Conservation (phyloP, 78 protist genomes). For the Diacronema lutheri region DNA sequence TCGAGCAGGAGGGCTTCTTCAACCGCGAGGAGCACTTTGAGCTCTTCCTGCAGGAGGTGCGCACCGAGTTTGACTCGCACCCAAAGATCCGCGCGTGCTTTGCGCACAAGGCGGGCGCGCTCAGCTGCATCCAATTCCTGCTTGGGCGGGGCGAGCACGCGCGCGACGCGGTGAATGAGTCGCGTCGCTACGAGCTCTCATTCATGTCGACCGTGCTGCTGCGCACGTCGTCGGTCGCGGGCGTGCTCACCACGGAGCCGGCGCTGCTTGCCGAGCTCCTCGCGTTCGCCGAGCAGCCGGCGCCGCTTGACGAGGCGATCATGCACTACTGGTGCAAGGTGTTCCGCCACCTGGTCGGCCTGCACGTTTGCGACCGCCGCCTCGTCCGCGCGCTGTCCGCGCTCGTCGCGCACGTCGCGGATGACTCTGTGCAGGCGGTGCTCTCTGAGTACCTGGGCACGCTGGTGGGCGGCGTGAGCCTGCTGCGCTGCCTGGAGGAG, state of each 20-base stretch:
- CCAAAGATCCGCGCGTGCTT: no score
- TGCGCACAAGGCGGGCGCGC: no score
- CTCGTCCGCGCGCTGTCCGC: no score
- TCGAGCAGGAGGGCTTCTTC: not conserved
- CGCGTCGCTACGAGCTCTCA: not conserved
- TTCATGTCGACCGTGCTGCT: not conserved
- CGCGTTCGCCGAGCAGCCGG: not conserved
- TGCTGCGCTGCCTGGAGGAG: no score
- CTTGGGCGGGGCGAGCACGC: no score
- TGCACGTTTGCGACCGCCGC: no score
- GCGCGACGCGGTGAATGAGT: not conserved
- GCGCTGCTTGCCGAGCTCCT: not conserved
- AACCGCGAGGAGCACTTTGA: not conserved
- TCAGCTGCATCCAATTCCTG: no score
- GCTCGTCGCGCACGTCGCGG: no score
- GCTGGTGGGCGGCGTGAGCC: no score
- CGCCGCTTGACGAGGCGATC: not conserved
- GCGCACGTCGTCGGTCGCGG: not conserved
- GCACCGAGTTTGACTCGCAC: not conserved
- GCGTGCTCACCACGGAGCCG: not conserved
- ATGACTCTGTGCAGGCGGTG: no score
- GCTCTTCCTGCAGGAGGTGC: not conserved
- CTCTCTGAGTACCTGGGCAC: no score
- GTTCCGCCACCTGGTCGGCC: no score
- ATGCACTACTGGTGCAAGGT: not conserved